These are phyloP conservation scores for Solanum stenotomum DNA, from an alignment of 257 asterid genomes.

Conservation along the genomic window DNA sequence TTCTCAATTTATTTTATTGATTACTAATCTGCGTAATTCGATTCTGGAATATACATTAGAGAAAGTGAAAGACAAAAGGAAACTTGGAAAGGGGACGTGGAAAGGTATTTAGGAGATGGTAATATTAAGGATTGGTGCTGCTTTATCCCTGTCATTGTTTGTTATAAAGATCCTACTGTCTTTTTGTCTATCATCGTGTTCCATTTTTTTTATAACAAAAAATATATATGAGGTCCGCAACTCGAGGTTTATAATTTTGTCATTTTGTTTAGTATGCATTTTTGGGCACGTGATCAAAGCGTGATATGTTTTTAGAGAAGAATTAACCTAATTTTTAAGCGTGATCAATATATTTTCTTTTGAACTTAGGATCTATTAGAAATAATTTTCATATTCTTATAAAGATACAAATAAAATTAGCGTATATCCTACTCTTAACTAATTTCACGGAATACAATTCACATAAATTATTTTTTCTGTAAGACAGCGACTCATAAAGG, in stretches of 20 bases:
- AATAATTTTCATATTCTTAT: no score
- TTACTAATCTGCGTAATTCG: not conserved
- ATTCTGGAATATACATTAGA: not conserved
- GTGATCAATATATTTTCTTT: no score
- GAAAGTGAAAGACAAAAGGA: not conserved
- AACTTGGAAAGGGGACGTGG: not conserved
- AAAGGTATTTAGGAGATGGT: not conserved
- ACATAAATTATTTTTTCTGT: not conserved
- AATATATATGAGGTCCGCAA: not conserved
- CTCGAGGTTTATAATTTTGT: not conserved
- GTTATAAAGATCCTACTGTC: not conserved
- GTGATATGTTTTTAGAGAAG: not conserved
- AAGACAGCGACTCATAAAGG: not conserved
- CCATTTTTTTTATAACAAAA: no score
- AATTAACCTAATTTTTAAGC: not conserved
- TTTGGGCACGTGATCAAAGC: not conserved
- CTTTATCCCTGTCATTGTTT: not conserved
- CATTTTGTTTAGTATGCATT: not conserved
- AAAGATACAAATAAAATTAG: no score
- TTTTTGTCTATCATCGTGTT: not conserved
- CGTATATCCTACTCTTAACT: no score
- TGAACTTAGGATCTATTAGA: no score
- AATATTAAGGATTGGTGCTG: not conserved
- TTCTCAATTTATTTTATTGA: not conserved
- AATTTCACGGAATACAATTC: no score